Base-by-base conservation (phyloP, 2,329 filamentous ascomycete genomes). In the Claviceps sp. region DNA sequence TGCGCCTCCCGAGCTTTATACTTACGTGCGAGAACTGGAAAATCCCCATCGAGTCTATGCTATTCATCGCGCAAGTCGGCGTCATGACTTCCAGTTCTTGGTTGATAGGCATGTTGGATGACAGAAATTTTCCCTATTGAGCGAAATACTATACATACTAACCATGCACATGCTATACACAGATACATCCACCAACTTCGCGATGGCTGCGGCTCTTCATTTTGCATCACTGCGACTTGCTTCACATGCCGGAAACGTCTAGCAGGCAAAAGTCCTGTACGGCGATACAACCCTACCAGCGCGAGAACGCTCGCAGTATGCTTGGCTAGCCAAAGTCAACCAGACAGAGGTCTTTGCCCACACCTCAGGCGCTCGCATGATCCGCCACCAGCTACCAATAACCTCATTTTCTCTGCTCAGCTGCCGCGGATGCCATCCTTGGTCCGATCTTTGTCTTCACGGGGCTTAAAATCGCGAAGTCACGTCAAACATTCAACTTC, bases 181-280 rank as follows among this genome's bases (percentile, higher is more conserved):
- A 91, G 86, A 60, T 94, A 86, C 63, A 81, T 90, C 48, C 73
- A 79, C 37, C 89, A 95, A 67, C 78, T 95, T n/a, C 80, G 88
- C 52, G 78, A 86, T 57, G 89, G 89, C 56, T 95, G 89, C 64
- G 80, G 79, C 55, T 79, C 78, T 57, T 70, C 75, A 50, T 72
- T 75, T 50, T 95, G 89, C 67, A 74, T 73, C 38, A 91, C 82
- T 1, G 70, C 87, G 14, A 91, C 87, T 14, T 95, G 89, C 69
- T 85, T 91, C 62, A 88, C 83, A 55, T 88, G 80, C 64, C 81
- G 86, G 52, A 85, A 78, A 65, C 78, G 85, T 57, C 70, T 83
- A 42, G 77, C 80, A 26, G 79, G 77, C 37, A 79, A 80, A 56
- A 77, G 77, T 0, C 88, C 88, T 2, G 78, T 88, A 59, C 82